Base-by-base conservation (phyloP, 1,284 basidiomycete species). In the Heterobasidion parviporum region DNA sequence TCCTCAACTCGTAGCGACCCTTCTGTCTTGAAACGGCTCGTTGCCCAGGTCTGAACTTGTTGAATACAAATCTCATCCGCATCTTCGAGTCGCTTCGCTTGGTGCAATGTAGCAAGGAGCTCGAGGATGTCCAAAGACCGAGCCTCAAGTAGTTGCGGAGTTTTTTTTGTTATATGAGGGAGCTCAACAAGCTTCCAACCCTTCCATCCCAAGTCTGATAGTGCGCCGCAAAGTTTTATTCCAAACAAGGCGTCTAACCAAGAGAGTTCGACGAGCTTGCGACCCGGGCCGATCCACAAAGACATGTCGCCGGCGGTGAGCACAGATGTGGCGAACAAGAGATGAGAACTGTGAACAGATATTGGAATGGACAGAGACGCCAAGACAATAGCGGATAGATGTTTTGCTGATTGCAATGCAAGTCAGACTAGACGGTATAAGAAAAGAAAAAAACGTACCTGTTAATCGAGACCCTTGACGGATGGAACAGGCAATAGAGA, bases 101-200 rank as follows among this genome's bases (percentile, higher is more conserved):
- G 67, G 55, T 70, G 71, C 32, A 89, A 69, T 5, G 69, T 66
- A 0, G 80, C 77, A 12, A 88, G 67, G 52, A 88, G 70, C 33
- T 72, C 72, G 10, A 87, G 62, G 0, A 78, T 72, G 47, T 66
- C 62, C 36, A 64, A 62, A 1, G 78, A 71, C 46, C 77, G 70
- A 2, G 57, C 57, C 20, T 78, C 69, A 12, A 85, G 65, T 20
- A 81, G 62, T 52, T 72, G 72, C 1, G 72, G 68, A 0, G 79
- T 79, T 38, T 72, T 70, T 62, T 80, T 81, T 26, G 82, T 62
- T 20, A 89, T 65, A 15, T 75, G 68, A 1, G 87, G 83, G 1
- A 83, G 65, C 20, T 79, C 83, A 26, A 89, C 67, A 41, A 81
- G 71, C 62, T 81, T 87, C 85, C 87, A 89, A 2, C 86, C 88